phyloP scores from a whole-genome alignment of 441 rosid species.

The Erodium trifolium region DNA sequence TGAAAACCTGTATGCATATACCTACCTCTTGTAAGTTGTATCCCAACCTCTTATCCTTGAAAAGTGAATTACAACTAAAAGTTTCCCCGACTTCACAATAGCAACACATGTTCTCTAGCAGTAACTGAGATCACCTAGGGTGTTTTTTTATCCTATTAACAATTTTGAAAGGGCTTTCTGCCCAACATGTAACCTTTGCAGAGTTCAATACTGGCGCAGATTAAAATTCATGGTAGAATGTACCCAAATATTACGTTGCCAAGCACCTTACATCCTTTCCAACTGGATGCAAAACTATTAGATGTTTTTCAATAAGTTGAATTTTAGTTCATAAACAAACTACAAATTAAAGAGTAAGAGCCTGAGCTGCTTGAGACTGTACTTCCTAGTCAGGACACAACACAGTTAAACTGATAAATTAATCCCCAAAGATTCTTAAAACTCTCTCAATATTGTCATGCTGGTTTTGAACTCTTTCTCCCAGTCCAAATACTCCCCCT shows the following conservation, averaged over 20 bases:
- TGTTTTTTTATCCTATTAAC: neutral
- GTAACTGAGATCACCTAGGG: neutral
- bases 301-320: neutral
- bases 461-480: neutral
- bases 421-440: neutral
- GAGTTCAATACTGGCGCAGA: neutral
- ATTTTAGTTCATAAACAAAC: neutral
- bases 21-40: neutral
- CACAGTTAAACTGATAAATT: neutral
- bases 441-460: neutral
- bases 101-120: neutral
- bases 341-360: neutral
- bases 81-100: neutral
- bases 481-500: neutral
- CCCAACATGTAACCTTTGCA: neutral
- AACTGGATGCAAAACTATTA: neutral
- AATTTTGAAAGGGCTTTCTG: neutral
- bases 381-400: neutral
- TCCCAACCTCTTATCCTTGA: neutral
- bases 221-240: neutral
- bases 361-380: no score
- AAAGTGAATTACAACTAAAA: neutral
- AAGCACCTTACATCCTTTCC: neutral
- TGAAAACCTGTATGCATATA: neutral
- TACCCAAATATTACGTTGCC: neutral